A percentile compares a stretch with the other conserved stretches of the same genome.
Conservation (phyloP, 768 basidiomycete species). For the Mycena rosella region DNA sequence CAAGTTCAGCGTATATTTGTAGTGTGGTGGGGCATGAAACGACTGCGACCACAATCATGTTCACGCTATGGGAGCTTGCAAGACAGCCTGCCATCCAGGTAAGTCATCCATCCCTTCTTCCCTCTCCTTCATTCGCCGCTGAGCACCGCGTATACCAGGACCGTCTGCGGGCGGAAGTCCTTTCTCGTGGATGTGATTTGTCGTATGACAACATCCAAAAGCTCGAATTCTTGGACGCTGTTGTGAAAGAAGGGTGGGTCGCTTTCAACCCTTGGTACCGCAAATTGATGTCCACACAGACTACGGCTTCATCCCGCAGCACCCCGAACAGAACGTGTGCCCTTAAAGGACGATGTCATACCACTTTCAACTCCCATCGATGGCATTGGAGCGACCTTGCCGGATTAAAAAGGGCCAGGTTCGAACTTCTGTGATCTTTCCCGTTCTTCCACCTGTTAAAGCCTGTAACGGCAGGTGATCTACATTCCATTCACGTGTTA, state of each 20-base stretch:
- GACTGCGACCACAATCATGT: constrained; percentile 50
- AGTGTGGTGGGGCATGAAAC: constrained; percentile 60
- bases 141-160: no score
- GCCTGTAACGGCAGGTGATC: constrained; percentile 44
- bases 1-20: background rate
- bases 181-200: constrained; percentile 44
- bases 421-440: background rate
- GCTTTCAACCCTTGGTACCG: background rate
- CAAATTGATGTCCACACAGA: constrained; percentile 34
- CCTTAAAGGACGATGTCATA: constrained; percentile 55
- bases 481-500: constrained; percentile 50
- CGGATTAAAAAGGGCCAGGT: constrained; percentile 55
- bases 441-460: background rate
- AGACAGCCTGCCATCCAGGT: constrained; percentile 51
- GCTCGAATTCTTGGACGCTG: constrained; percentile 56
- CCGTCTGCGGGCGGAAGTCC: constrained; percentile 55
- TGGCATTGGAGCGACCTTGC: constrained; percentile 43
- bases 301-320: constrained; percentile 57
- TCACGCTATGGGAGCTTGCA: constrained; percentile 55
- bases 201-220: constrained; percentile 53
- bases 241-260: constrained; percentile 55
- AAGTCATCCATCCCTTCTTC: background rate
- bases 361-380: constrained; percentile 52
- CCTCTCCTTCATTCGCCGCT: no score
- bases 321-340: constrained; percentile 56